Base-by-base conservation (phyloP, 306 rosid species). In the Lathyrus tuberosus region DNA sequence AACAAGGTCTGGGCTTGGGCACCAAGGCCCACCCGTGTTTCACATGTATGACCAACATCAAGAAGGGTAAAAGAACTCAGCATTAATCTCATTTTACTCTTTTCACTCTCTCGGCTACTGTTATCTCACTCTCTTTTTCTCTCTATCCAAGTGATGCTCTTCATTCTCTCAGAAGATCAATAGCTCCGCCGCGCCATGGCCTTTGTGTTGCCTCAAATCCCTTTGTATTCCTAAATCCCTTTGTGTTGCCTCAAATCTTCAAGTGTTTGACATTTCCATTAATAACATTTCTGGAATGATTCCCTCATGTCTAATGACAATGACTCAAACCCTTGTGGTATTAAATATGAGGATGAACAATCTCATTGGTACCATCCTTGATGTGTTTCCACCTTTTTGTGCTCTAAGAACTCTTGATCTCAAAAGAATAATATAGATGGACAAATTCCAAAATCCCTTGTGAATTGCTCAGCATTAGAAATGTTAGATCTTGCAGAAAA, bases 191-290 rank as follows among this genome's bases (percentile, higher is more conserved):
- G n/a, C n/a, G n/a, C n/a, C n/a, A n/a, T n/a, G n/a, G n/a, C n/a
- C n/a, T n/a, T n/a, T n/a, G n/a, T n/a, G n/a, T n/a, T n/a, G n/a
- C n/a, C n/a, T n/a, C n/a, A n/a, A n/a, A n/a, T n/a, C n/a, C n/a
- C n/a, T n/a, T n/a, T n/a, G n/a, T n/a, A n/a, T n/a, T n/a, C n/a
- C n/a, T n/a, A n/a, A n/a, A n/a, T n/a, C n/a, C n/a, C n/a, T n/a
- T n/a, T n/a, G n/a, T n/a, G n/a, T n/a, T 2, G 80, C 82, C 2
- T 12, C 10, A 42, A 20, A 0, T 67, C 84, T 84, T 44, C 28
- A 67, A 62, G 85, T 84, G 26, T 84, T 87, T 51, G 84, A 87
- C 78, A 65, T 87, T 68, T 84, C 89, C 37, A 0, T 6, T 4
- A 86, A 83, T 60, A 38, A 13, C 3, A 22, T 86, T 12, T 42